A percentile compares a stretch with the other conserved stretches of the same genome.
Evolutionary conservation across 495 filamentous ascomycete genomes (phyloP).

Genomic region (Penicillium steckii): DNA sequence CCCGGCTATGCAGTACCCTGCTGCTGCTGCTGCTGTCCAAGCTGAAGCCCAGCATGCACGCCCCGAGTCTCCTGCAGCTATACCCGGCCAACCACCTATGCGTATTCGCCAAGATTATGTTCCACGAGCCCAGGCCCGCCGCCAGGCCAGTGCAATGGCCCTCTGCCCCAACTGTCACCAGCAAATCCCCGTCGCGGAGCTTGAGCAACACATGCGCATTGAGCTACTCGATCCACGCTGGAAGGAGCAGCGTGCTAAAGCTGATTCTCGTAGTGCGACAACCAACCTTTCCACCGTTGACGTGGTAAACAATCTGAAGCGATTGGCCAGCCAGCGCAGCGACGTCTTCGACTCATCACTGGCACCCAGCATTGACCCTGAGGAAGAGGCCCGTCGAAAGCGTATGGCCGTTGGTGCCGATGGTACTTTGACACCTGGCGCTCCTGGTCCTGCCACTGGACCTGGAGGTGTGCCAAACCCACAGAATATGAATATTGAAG

Average conservation of each 20-base stretch:
- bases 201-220: constrained; percentile 94
- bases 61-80: constrained; percentile 71
- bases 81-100: constrained; percentile 66
- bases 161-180: constrained; percentile 94
- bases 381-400: constrained; percentile 77
- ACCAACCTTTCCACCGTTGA: constrained; percentile 86
- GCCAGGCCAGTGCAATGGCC: constrained; percentile 61
- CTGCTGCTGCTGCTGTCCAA: not conserved
- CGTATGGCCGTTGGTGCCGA: constrained; percentile 56
- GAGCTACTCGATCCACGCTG: constrained; percentile 93
- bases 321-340: constrained; percentile 85
- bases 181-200: constrained; percentile 78
- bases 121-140: constrained; percentile 73
- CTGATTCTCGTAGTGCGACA: constrained; percentile 76
- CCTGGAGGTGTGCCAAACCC: constrained; percentile 32
- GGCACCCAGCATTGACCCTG: constrained; percentile 36
- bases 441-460: constrained; percentile 6
- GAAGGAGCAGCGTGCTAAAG: constrained; percentile 92
- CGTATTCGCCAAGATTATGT: constrained; percentile 93
- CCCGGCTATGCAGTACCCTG: constrained; percentile 30
- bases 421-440: constrained; percentile 12
- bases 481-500: constrained; percentile 47
- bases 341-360: constrained; percentile 78
- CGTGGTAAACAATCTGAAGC: constrained; percentile 92
- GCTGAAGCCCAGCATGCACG: constrained; percentile 52